Conservation (phyloP, 129 eudicot genomes). For the Chrysanthemum lavandulifolium region DNA sequence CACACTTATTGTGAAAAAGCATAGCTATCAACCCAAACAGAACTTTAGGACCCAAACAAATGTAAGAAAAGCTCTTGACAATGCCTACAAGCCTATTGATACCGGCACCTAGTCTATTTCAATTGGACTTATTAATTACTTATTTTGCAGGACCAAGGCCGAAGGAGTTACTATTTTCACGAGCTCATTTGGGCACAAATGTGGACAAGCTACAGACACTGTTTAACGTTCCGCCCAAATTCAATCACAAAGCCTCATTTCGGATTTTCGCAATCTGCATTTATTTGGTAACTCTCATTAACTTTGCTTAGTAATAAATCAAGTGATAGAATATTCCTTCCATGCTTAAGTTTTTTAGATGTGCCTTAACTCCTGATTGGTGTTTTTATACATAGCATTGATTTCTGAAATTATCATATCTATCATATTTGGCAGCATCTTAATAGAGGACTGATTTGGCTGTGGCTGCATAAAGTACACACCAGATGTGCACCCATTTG, state of each 20-base stretch:
- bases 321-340: not conserved
- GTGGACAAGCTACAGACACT: not conserved
- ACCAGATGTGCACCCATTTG: not conserved
- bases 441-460: slow-evolving; percentile 3
- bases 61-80: no score
- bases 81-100: no score
- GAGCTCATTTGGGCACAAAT: not conserved
- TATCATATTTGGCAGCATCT: slow-evolving; percentile 17
- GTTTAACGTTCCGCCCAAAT: not conserved
- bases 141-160: no score
- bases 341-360: not conserved
- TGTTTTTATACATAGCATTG: not conserved
- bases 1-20: not conserved
- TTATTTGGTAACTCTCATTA: slow-evolving; percentile 8
- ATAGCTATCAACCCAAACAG: not conserved
- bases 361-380: no score
- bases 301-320: slow-evolving; percentile 1
- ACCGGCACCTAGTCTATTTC: no score
- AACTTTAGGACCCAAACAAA: no score
- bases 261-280: slow-evolving; percentile 5
- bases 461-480: slow-evolving; percentile 6
- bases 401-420: slow-evolving; percentile 11
- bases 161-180: no score
- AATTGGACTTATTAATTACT: no score
- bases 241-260: slow-evolving; percentile 8